These are phyloP conservation scores for Colletotrichum noveboracense DNA, from an alignment of 2,329 filamentous ascomycete genomes.

Conservation along the genomic window DNA sequence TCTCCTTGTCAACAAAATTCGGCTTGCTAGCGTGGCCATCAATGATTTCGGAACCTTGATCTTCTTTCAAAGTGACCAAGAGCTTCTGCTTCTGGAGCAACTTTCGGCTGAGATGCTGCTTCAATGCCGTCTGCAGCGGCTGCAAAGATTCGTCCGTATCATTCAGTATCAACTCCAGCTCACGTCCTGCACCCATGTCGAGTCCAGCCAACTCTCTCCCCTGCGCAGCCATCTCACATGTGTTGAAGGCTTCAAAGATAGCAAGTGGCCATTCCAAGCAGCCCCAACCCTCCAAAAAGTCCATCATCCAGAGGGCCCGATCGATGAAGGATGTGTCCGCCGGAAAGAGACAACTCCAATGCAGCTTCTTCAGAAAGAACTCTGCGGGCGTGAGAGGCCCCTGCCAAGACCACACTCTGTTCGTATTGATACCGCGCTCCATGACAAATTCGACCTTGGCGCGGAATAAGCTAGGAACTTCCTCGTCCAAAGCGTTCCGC, in stretches of 20 bases:
- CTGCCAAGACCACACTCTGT: not conserved
- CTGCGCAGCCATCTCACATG: not conserved
- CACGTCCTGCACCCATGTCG: not conserved
- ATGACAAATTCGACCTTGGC: not conserved
- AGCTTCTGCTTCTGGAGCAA: not conserved
- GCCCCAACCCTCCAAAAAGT: not conserved
- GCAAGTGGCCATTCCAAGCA: not conserved
- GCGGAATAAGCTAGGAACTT: not conserved
- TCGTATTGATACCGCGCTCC: not conserved
- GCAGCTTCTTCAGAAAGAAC: not conserved
- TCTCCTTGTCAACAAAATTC: not conserved
- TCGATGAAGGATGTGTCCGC: not conserved
- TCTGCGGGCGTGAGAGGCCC: not conserved
- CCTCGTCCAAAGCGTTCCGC: not conserved
- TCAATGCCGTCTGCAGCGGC: not conserved
- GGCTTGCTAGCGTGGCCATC: not conserved
- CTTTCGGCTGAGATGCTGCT: not conserved
- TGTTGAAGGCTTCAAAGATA: not conserved
- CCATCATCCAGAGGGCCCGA: not conserved
- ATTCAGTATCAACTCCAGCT: not conserved
- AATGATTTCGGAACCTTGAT: not conserved
- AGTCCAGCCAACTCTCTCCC: fast-evolving
- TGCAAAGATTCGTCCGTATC: not conserved
- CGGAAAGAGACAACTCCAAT: not conserved
- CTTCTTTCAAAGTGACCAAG: not conserved